Evolutionary conservation across 2,329 filamentous ascomycete species (phyloP).

Genomic region (Nemania serpens): DNA sequence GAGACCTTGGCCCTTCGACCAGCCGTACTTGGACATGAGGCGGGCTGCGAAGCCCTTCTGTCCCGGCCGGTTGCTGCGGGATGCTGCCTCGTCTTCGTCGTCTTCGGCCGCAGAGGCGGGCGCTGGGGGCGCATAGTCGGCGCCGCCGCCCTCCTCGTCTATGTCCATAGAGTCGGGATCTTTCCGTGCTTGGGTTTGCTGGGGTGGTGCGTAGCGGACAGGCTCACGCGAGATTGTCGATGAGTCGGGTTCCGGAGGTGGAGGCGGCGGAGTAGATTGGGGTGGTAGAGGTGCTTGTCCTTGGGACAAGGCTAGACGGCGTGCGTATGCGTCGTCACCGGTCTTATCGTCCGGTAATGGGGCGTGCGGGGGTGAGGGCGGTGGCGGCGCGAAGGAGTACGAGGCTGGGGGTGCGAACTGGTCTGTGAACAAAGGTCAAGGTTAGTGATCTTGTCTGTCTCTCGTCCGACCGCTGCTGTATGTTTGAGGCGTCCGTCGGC

Average conservation of each 20-base stretch:
- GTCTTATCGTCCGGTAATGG: constrained; percentile 61
- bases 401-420: constrained; percentile 64
- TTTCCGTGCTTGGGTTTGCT: constrained; percentile 45
- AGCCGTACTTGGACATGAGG: constrained; percentile 92
- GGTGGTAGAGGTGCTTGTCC: constrained; percentile 38
- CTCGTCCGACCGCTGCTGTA: not conserved
- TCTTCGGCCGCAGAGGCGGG: constrained; percentile 12
- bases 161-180: constrained; percentile 47
- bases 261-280: constrained; percentile 35
- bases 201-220: constrained; percentile 68
- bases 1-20: constrained; percentile 84
- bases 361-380: constrained; percentile 53
- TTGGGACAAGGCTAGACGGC: constrained; percentile 63
- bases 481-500: constrained; percentile 36
- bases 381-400: constrained; percentile 62
- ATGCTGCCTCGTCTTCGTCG: constrained; percentile 29
- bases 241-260: constrained; percentile 47
- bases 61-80: constrained; percentile 71
- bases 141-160: constrained; percentile 41
- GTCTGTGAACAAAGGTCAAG: constrained; percentile 43
- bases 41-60: constrained; percentile 85
- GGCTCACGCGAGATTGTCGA: constrained; percentile 77
- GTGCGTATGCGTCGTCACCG: constrained; percentile 72
- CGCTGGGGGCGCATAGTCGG: constrained; percentile 41
- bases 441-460: constrained; percentile 23